These are phyloP conservation scores for Telfairia occidentalis DNA, from an alignment of 331 rosid genomes.

Conservation along the genomic window DNA sequence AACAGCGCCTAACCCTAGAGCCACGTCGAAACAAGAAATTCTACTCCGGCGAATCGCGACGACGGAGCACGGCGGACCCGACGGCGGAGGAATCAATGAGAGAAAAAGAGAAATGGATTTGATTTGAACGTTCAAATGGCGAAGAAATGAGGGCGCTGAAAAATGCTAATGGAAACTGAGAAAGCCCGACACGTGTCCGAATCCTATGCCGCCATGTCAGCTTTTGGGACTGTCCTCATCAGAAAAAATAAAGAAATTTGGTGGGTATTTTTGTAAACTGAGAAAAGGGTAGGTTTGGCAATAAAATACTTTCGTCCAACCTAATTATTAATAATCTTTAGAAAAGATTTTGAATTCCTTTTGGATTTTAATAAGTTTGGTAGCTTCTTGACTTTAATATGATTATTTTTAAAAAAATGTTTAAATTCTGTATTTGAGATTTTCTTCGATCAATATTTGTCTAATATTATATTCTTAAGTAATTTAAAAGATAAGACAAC, in stretches of 20 bases:
- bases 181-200: conserved; percentile 9
- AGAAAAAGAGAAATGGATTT: neutral
- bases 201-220: neutral
- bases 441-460: neutral
- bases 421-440: neutral
- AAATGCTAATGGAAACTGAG: too few species aligned
- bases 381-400: neutral
- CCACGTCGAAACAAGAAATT: neutral
- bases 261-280: neutral
- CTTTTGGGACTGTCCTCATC: neutral
- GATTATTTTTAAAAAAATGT: neutral
- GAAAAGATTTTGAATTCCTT: neutral
- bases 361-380: neutral
- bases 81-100: conserved; percentile 21
- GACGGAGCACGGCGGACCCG: conserved; percentile 6
- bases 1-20: neutral
- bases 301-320: neutral
- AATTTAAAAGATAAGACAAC: too few species aligned
- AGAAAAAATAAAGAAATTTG: neutral
- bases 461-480: neutral
- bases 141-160: conserved; percentile 24
- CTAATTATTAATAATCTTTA: neutral
- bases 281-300: neutral
- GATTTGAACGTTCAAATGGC: conserved; percentile 62
- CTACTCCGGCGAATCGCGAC: neutral